phyloP scores from a whole-genome alignment of 192 early-diverging fungal species.

The Coemansia sp. region DNA sequence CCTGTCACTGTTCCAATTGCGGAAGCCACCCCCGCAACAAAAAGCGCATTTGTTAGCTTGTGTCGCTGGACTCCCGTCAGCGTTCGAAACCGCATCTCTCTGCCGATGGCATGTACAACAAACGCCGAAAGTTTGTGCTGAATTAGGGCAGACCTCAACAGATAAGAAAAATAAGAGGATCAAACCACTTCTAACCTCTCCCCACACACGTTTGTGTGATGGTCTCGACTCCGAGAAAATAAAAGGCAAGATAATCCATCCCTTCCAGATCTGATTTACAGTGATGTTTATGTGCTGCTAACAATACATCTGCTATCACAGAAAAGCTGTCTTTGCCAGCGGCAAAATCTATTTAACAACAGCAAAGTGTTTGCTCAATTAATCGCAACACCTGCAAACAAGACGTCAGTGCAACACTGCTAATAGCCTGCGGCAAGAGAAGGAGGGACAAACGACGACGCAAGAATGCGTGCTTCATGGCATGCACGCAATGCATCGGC shows the following conservation, averaged over 20 bases:
- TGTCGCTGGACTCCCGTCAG: conserved; percentile 50
- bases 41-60: conserved; percentile 47
- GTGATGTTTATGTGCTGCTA: no score
- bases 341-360: background rate
- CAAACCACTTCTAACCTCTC: background rate
- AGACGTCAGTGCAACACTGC: background rate
- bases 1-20: conserved; percentile 51
- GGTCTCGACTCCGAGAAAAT: background rate
- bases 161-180: background rate
- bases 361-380: background rate
- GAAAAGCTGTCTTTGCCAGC: no score
- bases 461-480: conserved; percentile 38
- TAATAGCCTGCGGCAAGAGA: background rate
- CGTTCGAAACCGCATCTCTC: conserved; percentile 46
- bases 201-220: background rate
- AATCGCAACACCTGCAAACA: background rate
- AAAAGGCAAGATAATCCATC: background rate
- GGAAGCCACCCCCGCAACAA: conserved; percentile 41
- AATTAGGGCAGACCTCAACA: background rate
- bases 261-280: no score
- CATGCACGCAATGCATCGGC: conserved; percentile 37
- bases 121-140: background rate
- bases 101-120: background rate
- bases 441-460: conserved; percentile 2
- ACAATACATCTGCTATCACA: no score